Base-by-base conservation (phyloP, 495 filamentous ascomycete species). In the Pyronema omphalodes region DNA sequence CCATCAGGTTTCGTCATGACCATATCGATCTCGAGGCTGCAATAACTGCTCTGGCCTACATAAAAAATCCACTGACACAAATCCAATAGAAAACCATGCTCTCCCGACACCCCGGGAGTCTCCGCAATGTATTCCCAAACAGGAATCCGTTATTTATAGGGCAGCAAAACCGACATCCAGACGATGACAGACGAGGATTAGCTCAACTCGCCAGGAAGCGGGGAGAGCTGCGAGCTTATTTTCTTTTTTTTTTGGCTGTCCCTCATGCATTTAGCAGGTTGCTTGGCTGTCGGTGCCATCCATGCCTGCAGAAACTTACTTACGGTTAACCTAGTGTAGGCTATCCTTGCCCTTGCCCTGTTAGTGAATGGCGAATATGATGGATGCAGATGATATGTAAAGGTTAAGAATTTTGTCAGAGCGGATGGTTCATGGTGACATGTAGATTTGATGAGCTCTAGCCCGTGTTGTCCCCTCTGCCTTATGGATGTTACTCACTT, bases 201-300 rank as follows among this genome's bases (percentile, higher is more conserved):
- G 39, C 39, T 3, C 7, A 6, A 12, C 39, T 41, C 39, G 39
- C 39, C 11, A 41, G 15, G 39, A 41, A 41, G 39, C 39, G 39
- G 39, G 39, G 39, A 41, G 39, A 17, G 11, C 39, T 41, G 39
- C 39, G 15, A 17, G 11, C 11, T 17, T 12, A 12, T 12, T 41
- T 41, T 1, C 39, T 41, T 41, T 41, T 41, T 41, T 17, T 12
- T 41, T 41, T 17, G 1, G 39, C 39, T 41, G 11, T 12, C 39
- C 39, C 39, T 6, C 23, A 29, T 29, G 23, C 23, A 29, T 29
- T 29, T 7, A 12, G 11, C 15, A 17, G 11, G n/a, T 9, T 47
- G 44, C 44, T 47, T 19, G 44, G 44, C 23, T 7, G 44, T 47
- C 44, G 44, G 44, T 47, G 44, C 44, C 44, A 47, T 47, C 44